phyloP scores from a whole-genome alignment of 768 basidiomycete genomes.

The Butyriboletus loyo region DNA sequence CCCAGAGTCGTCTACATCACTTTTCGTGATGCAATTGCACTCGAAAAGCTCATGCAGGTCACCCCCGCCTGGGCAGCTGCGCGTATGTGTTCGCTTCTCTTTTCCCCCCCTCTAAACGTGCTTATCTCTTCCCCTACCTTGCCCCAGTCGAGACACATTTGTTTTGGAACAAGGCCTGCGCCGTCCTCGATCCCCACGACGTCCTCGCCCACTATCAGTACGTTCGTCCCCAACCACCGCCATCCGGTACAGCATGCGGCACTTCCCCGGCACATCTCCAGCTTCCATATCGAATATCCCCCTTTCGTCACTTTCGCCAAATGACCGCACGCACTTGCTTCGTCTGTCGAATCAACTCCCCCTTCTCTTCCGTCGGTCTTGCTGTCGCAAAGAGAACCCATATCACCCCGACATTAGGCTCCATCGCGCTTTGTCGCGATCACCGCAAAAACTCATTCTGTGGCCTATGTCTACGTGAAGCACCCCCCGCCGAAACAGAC shows the following conservation, averaged over 20 bases:
- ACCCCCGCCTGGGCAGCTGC: constrained; percentile 59
- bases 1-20: constrained; percentile 58
- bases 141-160: constrained; percentile 60
- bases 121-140: constrained; percentile 4
- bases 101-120: background rate
- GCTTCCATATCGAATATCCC: constrained; percentile 39
- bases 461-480: constrained; percentile 66
- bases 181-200: constrained; percentile 62
- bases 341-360: constrained; percentile 68
- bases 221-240: constrained; percentile 38
- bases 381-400: constrained; percentile 46
- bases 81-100: constrained; percentile 41
- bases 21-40: constrained; percentile 57
- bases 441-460: constrained; percentile 65
- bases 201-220: constrained; percentile 47
- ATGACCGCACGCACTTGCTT: constrained; percentile 54
- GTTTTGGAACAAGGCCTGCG: constrained; percentile 67
- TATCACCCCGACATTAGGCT: constrained; percentile 41
- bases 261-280: constrained; percentile 35
- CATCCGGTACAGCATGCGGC: constrained; percentile 24
- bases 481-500: constrained; percentile 43
- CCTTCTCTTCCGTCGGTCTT: constrained; percentile 50
- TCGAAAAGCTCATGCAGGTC: constrained; percentile 62
- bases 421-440: constrained; percentile 56
- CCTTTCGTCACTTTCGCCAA: constrained; percentile 61